Evolutionary conservation across 345 rosid genomes (phyloP).

Genomic region (Populus deltoides): DNA sequence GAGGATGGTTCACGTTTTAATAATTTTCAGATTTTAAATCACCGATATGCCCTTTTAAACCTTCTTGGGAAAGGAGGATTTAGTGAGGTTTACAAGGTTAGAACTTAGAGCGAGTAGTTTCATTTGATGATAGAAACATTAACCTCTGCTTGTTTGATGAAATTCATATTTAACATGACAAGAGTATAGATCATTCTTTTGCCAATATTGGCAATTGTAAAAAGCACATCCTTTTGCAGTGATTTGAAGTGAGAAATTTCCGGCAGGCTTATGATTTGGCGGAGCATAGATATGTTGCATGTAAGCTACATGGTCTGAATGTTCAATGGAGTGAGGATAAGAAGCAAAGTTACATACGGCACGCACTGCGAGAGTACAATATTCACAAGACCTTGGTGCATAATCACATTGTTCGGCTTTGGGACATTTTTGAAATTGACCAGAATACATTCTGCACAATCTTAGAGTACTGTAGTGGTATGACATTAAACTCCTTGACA

Average conservation of each 20-base stretch:
- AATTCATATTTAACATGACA: slow-evolving; percentile 11
- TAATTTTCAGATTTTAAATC: slow-evolving; percentile 84
- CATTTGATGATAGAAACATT: slow-evolving; percentile 19
- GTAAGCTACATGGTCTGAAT: slow-evolving; percentile 97
- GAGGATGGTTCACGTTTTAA: slow-evolving; percentile 99
- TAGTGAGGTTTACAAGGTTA: slow-evolving; percentile 99
- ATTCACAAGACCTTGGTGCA: slow-evolving; percentile 98
- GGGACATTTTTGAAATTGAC: slow-evolving; percentile 98
- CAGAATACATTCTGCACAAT: slow-evolving; percentile 95
- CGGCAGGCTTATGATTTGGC: slow-evolving; percentile 97
- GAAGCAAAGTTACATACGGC: slow-evolving; percentile 96
- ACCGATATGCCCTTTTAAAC: slow-evolving; percentile 84
- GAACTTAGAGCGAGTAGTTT: slow-evolving; percentile 30
- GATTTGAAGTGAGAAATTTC: slow-evolving; percentile 65
- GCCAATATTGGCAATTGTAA: slow-evolving; percentile 59
- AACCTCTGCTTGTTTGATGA: slow-evolving; percentile 6
- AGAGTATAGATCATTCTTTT: slow-evolving; percentile 26
- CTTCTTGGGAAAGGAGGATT: slow-evolving; percentile 99
- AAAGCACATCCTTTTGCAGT: slow-evolving; percentile 53
- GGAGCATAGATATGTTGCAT: slow-evolving; percentile 93
- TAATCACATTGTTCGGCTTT: slow-evolving; percentile 91
- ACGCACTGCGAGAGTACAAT: slow-evolving; percentile 91
- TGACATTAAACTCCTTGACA: slow-evolving; percentile 10
- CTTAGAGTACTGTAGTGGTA: slow-evolving; percentile 95
- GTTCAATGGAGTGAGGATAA: slow-evolving; percentile 99